A percentile compares a stretch with the other conserved stretches of the same genome.
Evolutionary conservation across 306 rosid species (phyloP).

Genomic region (Quercus berberidifolia): DNA sequence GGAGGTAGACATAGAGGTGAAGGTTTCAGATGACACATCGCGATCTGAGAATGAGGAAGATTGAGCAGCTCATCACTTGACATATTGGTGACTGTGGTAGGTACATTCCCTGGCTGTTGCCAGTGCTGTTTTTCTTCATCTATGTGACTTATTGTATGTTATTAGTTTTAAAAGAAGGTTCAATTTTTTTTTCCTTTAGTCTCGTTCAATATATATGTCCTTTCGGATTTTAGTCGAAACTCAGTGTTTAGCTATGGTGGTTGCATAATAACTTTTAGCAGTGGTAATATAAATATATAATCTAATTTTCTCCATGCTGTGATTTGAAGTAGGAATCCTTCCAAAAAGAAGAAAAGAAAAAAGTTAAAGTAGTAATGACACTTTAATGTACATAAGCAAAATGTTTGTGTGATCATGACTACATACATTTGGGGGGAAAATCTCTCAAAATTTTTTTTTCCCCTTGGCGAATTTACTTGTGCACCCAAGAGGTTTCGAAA

Average conservation of each 20-base stretch:
- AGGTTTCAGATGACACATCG: slow-evolving; percentile 37
- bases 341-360: background rate
- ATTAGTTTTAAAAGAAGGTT: background rate
- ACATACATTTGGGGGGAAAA: too few relatives aligned
- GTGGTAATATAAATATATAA: background rate
- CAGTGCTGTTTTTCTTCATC: background rate
- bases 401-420: too few relatives aligned
- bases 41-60: slow-evolving; percentile 57
- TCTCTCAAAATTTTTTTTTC: background rate
- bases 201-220: too few relatives aligned
- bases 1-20: slow-evolving; percentile 49
- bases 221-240: background rate
- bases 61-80: slow-evolving; percentile 24
- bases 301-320: background rate
- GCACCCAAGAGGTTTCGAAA: too few relatives aligned
- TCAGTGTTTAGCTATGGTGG: background rate
- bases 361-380: background rate
- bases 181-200: background rate
- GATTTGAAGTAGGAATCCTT: background rate
- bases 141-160: background rate
- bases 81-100: slow-evolving; percentile 44
- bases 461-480: too few relatives aligned
- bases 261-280: background rate
- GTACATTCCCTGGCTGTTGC: slow-evolving; percentile 20
- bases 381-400: background rate